A percentile compares a stretch with the other conserved stretches of the same genome.
These are phyloP conservation scores for Zizania latifolia DNA, from an alignment of 176 grass and related monocot genomes.

Conservation along the genomic window DNA sequence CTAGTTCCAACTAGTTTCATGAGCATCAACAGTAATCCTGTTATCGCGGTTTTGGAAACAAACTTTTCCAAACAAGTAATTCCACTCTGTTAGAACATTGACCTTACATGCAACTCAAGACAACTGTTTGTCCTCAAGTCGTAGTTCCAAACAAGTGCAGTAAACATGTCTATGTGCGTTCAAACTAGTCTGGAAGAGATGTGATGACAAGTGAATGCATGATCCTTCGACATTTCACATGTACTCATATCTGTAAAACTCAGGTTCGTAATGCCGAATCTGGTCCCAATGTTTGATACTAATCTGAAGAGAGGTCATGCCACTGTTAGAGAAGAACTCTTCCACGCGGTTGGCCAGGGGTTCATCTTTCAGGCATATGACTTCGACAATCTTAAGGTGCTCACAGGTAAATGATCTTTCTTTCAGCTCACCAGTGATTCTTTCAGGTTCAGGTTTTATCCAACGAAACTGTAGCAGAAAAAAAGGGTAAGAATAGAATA, in stretches of 20 bases:
- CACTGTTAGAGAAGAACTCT: not conserved
- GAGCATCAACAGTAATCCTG: too few relatives aligned
- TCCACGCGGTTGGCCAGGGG: not conserved
- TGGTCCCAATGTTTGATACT: not conserved
- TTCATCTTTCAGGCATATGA: not conserved
- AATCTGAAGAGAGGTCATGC: conserved; percentile 1
- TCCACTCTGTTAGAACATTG: too few relatives aligned
- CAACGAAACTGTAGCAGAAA: not conserved
- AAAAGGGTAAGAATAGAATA: too few relatives aligned
- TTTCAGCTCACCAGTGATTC: not conserved
- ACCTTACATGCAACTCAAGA: too few relatives aligned
- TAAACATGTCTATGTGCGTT: too few relatives aligned
- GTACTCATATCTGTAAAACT: not conserved
- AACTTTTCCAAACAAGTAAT: too few relatives aligned
- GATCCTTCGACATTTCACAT: not conserved
- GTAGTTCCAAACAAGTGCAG: too few relatives aligned
- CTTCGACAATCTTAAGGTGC: not conserved
- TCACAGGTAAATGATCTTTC: conserved; percentile 23
- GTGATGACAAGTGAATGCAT: not conserved
- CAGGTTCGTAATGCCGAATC: not conserved
- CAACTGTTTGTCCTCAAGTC: too few relatives aligned
- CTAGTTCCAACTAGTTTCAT: too few relatives aligned
- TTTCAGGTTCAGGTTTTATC: not conserved
- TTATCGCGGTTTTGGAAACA: too few relatives aligned
- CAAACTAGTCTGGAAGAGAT: too few relatives aligned